Evolutionary conservation across 306 rosid species (phyloP), one percentile per base, ranked within the genome.

Genomic region (Oxytropis ochrocephala): DNA sequence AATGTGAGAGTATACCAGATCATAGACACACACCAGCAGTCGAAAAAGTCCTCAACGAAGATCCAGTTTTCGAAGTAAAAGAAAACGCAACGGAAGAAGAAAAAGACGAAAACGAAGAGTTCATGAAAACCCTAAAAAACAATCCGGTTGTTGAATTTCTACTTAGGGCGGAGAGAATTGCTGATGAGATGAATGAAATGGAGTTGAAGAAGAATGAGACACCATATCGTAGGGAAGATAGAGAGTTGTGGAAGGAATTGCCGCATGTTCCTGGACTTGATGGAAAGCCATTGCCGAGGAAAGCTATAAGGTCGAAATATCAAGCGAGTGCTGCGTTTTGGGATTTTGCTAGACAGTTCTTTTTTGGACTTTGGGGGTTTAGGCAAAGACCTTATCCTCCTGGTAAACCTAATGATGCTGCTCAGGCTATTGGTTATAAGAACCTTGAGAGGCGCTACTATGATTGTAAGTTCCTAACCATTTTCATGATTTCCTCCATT

Each of bases 371-470:
- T 0, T 94, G 97, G 98, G 91, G 90, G 0, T 94, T 87, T 60
- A 74, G 85, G 50, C 98, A 94, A 79, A 64, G 97, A 47, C 96
- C 96, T 4, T 94, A 94, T 27, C 97, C 98, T 3, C 77, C 96
- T 0, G 80, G 85, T 13, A 91, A 84, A 67, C 98, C 98, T n/a
- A 88, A 78, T 11, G 98, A 94, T 65, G 96, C 74, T 52, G 96
- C 98, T 8, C 98, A 90, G 76, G 87, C 97, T 4, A 85, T 90
- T 50, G 98, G 98, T n/a, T 94, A 94, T 68, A 87, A 90, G 80
- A 61, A 12, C 10, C 97, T 94, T 10, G 98, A 94, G 80, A 70
- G 21, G 77, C 87, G 95, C 13, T 90, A 90, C 80, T 85, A 87
- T 85, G 98, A 94, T 57, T 90, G 97, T 94, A 66, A 93, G 97